These are phyloP conservation scores for Skeletonema menzelii DNA, from an alignment of 108 stramenopile species.

Conservation along the genomic window DNA sequence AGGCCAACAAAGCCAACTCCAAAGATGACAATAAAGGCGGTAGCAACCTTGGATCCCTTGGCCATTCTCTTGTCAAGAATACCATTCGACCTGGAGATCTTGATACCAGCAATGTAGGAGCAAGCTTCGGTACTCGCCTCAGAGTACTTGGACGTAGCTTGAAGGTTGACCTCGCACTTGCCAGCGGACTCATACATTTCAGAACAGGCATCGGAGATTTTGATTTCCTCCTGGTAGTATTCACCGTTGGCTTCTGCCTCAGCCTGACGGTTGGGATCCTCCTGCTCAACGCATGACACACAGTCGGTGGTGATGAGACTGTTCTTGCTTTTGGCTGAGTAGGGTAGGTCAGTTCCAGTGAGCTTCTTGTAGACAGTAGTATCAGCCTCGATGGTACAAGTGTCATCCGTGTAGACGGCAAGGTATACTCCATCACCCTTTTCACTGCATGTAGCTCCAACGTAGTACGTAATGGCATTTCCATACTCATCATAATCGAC, in stretches of 20 bases:
- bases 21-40: constrained; percentile 59
- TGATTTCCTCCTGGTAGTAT: constrained; percentile 14
- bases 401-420: constrained; percentile 64
- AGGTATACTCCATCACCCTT: constrained; percentile 63
- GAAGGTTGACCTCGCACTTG: constrained; percentile 26
- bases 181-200: constrained; percentile 21
- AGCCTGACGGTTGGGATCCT: constrained; percentile 17
- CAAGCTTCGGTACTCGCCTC: constrained; percentile 18
- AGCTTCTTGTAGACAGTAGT: constrained; percentile 40
- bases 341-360: constrained; percentile 29
- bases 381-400: constrained; percentile 62
- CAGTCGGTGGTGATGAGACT: constrained; percentile 35
- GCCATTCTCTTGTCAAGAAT: constrained; percentile 6
- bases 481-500: constrained; percentile 15
- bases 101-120: constrained; percentile 29
- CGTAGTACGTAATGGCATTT: constrained; percentile 42
- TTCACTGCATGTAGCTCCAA: constrained; percentile 62
- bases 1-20: constrained; percentile 44
- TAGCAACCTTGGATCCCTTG: constrained; percentile 33
- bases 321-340: constrained; percentile 1
- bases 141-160: neutral
- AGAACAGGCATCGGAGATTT: constrained; percentile 17
- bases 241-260: constrained; percentile 18
- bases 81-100: constrained; percentile 17
- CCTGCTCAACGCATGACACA: constrained; percentile 27